A percentile compares a stretch with the other conserved stretches of the same genome.
phyloP scores from a whole-genome alignment of 441 rosid genomes.

The Gossypium gossypioides region DNA sequence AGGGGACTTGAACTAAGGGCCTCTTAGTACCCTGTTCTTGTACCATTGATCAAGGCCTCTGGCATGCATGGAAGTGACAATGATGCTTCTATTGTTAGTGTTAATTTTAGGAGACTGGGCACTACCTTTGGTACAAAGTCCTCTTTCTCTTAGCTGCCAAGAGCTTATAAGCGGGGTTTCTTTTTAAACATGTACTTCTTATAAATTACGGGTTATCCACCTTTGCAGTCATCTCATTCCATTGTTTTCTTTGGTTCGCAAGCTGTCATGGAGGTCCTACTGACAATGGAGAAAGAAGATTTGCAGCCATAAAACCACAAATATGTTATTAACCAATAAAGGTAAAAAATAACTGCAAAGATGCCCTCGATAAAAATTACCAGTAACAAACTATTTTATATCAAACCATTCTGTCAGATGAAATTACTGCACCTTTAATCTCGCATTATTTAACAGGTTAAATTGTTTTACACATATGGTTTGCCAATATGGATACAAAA shows the following conservation, averaged over 20 bases:
- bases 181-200: background rate
- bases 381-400: slow-evolving; percentile 1
- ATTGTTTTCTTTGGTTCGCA: background rate
- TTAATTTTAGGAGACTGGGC: background rate
- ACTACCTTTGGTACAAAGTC: background rate
- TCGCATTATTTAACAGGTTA: slow-evolving; percentile 17
- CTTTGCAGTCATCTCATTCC: background rate
- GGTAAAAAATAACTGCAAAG: background rate
- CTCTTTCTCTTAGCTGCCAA: background rate
- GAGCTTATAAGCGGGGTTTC: background rate
- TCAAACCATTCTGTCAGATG: slow-evolving; percentile 5
- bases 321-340: background rate
- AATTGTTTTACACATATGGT: slow-evolving; percentile 31
- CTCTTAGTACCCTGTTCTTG: background rate
- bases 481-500: background rate
- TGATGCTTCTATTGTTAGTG: background rate
- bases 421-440: slow-evolving; percentile 19
- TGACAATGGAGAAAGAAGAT: background rate
- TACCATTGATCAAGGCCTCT: background rate
- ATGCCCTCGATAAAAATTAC: background rate
- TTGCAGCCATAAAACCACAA: background rate
- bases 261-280: background rate
- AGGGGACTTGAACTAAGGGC: background rate
- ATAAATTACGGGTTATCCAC: background rate
- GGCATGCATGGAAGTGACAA: background rate